phyloP scores from a whole-genome alignment of 23 red algal species.

The Pyropia haitanensis region DNA sequence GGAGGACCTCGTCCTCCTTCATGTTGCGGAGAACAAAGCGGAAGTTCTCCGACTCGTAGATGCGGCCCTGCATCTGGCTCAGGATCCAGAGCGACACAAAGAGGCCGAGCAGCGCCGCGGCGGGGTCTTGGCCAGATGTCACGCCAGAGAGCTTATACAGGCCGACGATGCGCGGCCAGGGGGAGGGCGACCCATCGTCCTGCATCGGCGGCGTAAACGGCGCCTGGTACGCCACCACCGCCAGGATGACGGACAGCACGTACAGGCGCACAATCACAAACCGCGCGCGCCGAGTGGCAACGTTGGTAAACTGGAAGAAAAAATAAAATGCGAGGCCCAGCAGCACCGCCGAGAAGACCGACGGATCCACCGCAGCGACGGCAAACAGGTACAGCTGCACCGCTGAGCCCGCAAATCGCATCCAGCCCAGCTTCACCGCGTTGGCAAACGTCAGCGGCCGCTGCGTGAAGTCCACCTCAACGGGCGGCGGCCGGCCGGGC shows the following conservation, averaged over 20 bases:
- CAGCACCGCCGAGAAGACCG: slow-evolving; percentile 12
- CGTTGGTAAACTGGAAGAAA: slow-evolving; percentile 21
- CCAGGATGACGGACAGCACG: slow-evolving; percentile 9
- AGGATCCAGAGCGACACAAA: slow-evolving; percentile 14
- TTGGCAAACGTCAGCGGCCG: slow-evolving; percentile 13
- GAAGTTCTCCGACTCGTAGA: slow-evolving; percentile 22
- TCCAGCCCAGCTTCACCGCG: slow-evolving; percentile 14
- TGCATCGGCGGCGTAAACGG: slow-evolving; percentile 4
- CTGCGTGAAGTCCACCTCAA: slow-evolving; percentile 9
- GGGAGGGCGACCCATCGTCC: neutral
- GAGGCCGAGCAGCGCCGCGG: neutral
- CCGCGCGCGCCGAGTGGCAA: slow-evolving; percentile 1
- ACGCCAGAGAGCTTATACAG: slow-evolving; percentile 5
- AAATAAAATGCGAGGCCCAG: slow-evolving; percentile 19
- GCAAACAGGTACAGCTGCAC: slow-evolving; percentile 30
- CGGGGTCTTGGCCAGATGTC: neutral
- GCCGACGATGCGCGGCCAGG: slow-evolving; percentile 14
- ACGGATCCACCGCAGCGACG: slow-evolving; percentile 13
- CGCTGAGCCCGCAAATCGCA: slow-evolving; percentile 12
- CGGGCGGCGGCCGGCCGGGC: no score
- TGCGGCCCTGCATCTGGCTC: slow-evolving; percentile 26
- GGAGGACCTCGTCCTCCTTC: slow-evolving; percentile 9
- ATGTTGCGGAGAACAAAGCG: slow-evolving; percentile 9
- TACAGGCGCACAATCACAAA: slow-evolving; percentile 18
- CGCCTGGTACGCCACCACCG: slow-evolving; percentile 20